Base-by-base conservation (phyloP, 169 alveolate species). In the Miamiensis avidus region DNA sequence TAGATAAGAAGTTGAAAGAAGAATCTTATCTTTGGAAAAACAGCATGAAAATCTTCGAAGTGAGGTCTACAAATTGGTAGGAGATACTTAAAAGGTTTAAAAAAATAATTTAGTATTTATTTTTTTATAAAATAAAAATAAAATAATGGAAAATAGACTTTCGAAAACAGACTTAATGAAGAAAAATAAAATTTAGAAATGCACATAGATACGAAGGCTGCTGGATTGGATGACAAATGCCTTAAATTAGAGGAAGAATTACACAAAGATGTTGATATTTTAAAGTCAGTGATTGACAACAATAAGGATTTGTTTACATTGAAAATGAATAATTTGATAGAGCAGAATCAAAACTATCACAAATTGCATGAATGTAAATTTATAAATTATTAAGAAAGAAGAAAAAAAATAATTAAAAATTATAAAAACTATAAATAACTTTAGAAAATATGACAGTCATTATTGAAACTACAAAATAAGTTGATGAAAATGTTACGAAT, bases 1-100 rank as follows among this genome's bases (percentile, higher is more conserved):
- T 81, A 78, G 82, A 74, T 34, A 85, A 29, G 86, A 85, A 72
- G 74, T 74, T 4, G 85, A 78, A 78, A 65, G 65, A 34, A 81
- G 82, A 65, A 27, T 78, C 31, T 64, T 64, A 27, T 65, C 34
- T 0, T 33, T 78, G 1, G 89, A 79, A 73, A 32, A 78, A 65
- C 74, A 75, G 31, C 31, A 30, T 31, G 89, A 85, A n/a, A 75
- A 74, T 31, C 29, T 79, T 20, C 78, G 86, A 79, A 29, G 69
- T 15, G 89, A 85, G 64, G 31, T 75, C 29, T 85, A 85, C 26
- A 72, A 75, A 25, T 33, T 78, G 16, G 31, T 85, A 0, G 86
- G 76, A 0, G 84, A 79, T 29, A 79, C 84, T 0, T 64, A 79
- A 79, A 79, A 79, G 49, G 84, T 49, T 11, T 11, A 11, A 49